Evolutionary conservation across 371 early-diverging fungal species (phyloP), one percentile per base, ranked within the genome.

Genomic region (Haplosporangium sp.): DNA sequence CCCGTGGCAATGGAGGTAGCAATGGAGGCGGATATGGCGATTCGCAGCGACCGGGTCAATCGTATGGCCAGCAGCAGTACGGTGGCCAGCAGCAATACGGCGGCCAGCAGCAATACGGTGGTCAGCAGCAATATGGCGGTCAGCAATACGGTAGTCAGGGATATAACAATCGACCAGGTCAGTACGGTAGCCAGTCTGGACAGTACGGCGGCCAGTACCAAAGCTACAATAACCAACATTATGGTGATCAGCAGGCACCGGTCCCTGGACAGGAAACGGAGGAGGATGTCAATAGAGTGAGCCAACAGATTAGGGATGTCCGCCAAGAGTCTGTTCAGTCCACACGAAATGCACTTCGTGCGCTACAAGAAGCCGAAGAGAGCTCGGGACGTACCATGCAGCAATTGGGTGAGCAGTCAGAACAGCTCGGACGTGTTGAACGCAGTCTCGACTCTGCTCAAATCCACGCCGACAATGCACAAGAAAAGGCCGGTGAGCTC

Each of bases 251-350:
- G 20, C 60, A 72, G 29, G 61, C 47, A 18, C 62, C 69, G 6
- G 48, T 58, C n/a, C 69, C 71, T 43, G 89, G 87, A 40, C 83
- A 84, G 37, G 91, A 92, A 36, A 87, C 90, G 14, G 91, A 88
- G 47, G 86, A 91, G 51, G 86, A 91, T 69, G 80, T 87, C 16
- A 82, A 85, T 60, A 82, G 83, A 53, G 87, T 95, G 51, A 81
- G 87, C 55, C 79, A 85, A 41, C 87, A 90, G 80, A 93, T 94
- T 46, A 83, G 77, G 20, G 83, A 92, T 60, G 84, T 85, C 36
- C 94, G 94, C 73, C 86, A 89, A 69, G 93, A 94, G 62, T 89
- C 92, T 18, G 82, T 92, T 40, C 85, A 86, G 45, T 91, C 90
- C n/a, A 90, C 93, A 14, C 89, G 94, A 37, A 86, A 91, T 58